These are phyloP conservation scores for Alliaria petiolata DNA, from an alignment of 345 rosid species.

Conservation along the genomic window DNA sequence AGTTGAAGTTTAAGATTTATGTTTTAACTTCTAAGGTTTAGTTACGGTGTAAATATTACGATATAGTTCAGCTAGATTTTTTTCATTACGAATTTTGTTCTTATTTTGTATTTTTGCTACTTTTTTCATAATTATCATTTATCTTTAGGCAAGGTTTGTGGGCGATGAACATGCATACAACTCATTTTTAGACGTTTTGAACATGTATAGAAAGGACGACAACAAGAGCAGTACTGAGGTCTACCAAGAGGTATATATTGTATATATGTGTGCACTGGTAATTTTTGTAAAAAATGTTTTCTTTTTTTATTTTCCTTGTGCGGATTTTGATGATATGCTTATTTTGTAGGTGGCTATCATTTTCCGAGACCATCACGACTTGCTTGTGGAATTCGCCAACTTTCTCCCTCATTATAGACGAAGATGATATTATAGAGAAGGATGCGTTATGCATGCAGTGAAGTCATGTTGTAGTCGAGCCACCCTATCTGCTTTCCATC, in stretches of 20 bases:
- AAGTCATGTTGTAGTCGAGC: background rate
- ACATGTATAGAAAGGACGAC: conserved; percentile 58
- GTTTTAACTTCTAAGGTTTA: background rate
- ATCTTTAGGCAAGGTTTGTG: conserved; percentile 63
- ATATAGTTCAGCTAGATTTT: background rate
- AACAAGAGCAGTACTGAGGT: conserved; percentile 62
- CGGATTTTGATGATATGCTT: background rate
- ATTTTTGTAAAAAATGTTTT: background rate
- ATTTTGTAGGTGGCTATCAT: conserved; percentile 60
- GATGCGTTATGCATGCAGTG: background rate
- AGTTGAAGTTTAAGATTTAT: background rate
- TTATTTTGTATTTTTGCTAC: background rate
- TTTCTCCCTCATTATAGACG: conserved; percentile 45
- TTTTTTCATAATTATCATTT: background rate
- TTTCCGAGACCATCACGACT: conserved; percentile 68
- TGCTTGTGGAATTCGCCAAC: conserved; percentile 62
- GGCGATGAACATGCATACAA: conserved; percentile 63
- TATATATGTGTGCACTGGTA: background rate
- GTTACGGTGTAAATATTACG: too few relatives aligned
- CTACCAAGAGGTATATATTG: conserved; percentile 57
- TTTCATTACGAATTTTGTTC: background rate
- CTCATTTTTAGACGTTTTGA: conserved; percentile 70
- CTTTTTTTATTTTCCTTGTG: background rate
- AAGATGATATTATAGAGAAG: background rate
- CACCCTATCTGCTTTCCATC: background rate